Percentiles rank a stretch among this genome's conserved stretches.
Evolutionary conservation across 306 rosid species (phyloP).

Genomic region (Lablab purpureus): DNA sequence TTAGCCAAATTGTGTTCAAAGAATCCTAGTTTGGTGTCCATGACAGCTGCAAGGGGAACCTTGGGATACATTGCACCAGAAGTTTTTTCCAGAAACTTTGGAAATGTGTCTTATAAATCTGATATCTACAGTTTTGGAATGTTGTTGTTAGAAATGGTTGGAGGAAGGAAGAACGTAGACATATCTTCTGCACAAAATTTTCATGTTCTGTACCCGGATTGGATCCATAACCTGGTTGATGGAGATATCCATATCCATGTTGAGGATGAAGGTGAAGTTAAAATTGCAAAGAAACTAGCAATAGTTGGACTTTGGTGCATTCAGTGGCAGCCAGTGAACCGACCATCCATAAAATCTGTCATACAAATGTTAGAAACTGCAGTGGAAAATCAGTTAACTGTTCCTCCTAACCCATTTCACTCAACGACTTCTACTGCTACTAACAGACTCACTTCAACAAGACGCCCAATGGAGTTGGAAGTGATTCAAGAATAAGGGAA

Average conservation of each 20-base stretch:
- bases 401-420: slow-evolving; percentile 5
- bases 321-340: not conserved
- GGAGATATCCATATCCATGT: not conserved
- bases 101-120: not conserved
- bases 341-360: not conserved
- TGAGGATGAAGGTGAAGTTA: not conserved
- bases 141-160: not conserved
- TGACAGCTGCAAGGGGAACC: not conserved
- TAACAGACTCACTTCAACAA: not conserved
- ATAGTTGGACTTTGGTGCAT: not conserved
- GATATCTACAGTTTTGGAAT: not conserved
- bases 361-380: not conserved
- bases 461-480: not conserved
- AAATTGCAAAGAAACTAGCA: not conserved
- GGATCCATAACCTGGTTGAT: not conserved
- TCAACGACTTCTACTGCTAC: not conserved
- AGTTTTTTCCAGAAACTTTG: slow-evolving; percentile 5
- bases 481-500: not conserved
- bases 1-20: not conserved
- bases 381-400: not conserved
- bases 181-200: not conserved
- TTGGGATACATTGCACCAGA: slow-evolving; percentile 14
- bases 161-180: not conserved
- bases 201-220: not conserved
- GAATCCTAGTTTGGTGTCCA: slow-evolving; percentile 1